Conservation (phyloP, 495 filamentous ascomycete species). For the Amorphotheca resinae region DNA sequence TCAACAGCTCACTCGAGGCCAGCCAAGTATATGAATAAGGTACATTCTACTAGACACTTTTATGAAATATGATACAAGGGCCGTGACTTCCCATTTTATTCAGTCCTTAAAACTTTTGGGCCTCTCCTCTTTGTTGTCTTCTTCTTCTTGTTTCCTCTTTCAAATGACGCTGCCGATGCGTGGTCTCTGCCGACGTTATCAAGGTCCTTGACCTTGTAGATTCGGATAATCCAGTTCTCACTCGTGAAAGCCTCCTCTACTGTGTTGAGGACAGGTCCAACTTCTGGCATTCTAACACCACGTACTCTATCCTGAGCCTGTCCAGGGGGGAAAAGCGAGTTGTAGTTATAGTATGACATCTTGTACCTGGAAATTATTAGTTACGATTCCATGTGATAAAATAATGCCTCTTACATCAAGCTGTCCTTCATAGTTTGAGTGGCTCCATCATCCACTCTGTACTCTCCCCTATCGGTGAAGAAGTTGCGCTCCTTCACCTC, state of each 20-base stretch:
- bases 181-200: conserved; percentile 94
- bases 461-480: conserved; percentile 93
- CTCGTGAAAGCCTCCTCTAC: conserved; percentile 96
- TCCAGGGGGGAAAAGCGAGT: conserved; percentile 79
- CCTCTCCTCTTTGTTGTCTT: conserved; percentile 68
- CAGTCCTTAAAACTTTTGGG: conserved; percentile 67
- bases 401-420: conserved; percentile 64
- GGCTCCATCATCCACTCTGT: conserved; percentile 84
- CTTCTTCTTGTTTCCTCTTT: conserved; percentile 91
- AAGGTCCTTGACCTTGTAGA: conserved; percentile 98
- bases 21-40: no score
- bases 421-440: conserved; percentile 99
- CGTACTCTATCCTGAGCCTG: conserved; percentile 90
- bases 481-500: conserved; percentile 96
- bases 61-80: conserved; percentile 19
- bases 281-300: conserved; percentile 63
- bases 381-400: background rate
- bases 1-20: no score
- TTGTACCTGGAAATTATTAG: conserved; percentile 72
- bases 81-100: conserved; percentile 37
- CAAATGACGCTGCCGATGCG: conserved; percentile 70
- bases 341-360: conserved; percentile 99
- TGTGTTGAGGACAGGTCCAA: conserved; percentile 75
- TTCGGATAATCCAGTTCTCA: conserved; percentile 99
- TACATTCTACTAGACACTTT: no score